A percentile compares a stretch with the other conserved stretches of the same genome.
Conservation (phyloP, 1,139 yeast genomes). For the Saccharomyces hybrid region DNA sequence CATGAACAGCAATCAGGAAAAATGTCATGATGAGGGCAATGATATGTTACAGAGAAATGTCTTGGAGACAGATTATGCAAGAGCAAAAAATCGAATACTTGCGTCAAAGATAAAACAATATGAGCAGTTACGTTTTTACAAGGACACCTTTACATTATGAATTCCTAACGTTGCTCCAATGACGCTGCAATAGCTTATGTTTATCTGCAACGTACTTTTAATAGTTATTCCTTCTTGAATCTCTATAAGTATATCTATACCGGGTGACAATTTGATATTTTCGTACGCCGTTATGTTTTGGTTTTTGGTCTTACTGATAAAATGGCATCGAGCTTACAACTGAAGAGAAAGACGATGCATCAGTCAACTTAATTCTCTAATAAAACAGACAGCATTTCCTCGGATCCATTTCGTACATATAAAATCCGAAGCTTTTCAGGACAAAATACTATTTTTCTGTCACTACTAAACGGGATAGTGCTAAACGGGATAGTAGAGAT, state of each 20-base stretch:
- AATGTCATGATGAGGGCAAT: neutral
- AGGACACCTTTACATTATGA: conserved; percentile 24
- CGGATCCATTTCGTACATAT: neutral
- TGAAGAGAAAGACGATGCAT: neutral
- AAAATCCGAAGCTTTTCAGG: neutral
- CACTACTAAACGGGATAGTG: neutral
- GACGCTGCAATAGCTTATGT: neutral
- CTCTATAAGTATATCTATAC: neutral
- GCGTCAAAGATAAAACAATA: conserved; percentile 21
- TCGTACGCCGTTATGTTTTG: neutral
- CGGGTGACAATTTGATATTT: neutral
- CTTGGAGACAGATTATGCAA: conserved; percentile 13
- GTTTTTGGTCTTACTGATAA: neutral
- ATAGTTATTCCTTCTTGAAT: neutral
- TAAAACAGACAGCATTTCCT: neutral
- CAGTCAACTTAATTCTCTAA: neutral
- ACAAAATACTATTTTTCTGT: neutral
- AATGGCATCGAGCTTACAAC: neutral
- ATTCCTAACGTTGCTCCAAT: neutral
- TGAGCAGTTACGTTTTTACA: conserved; percentile 18
- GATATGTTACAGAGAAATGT: conserved; percentile 12
- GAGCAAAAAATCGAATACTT: conserved; percentile 14
- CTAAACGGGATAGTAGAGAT: neutral
- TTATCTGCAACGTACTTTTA: neutral
- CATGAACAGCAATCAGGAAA: neutral